phyloP scores from a whole-genome alignment of 2,329 filamentous ascomycete species.

The Ceratocystiopsis brevicomis region DNA sequence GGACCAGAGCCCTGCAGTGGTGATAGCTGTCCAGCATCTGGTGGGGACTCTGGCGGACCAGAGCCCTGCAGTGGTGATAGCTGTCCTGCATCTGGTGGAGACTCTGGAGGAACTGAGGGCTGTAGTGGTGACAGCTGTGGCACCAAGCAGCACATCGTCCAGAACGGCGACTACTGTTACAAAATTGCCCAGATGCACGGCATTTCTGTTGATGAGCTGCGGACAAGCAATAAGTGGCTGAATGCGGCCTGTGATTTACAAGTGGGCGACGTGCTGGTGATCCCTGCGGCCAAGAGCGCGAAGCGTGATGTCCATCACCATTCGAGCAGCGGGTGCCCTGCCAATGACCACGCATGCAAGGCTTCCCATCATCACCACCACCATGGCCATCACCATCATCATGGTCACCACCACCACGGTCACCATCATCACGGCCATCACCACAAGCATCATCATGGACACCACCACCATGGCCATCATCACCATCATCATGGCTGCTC shows the following conservation, averaged over 20 bases:
- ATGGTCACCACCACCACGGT: background rate
- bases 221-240: slow-evolving; percentile 4
- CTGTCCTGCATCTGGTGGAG: background rate
- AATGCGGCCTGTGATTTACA: background rate
- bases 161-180: slow-evolving; percentile 2
- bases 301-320: slow-evolving; percentile 5
- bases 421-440: slow-evolving; percentile 1
- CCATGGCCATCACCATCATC: background rate
- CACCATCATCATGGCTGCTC: background rate
- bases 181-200: slow-evolving; percentile 3
- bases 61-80: background rate
- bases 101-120: background rate
- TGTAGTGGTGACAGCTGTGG: too few species aligned
- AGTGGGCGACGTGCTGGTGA: slow-evolving; percentile 3
- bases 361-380: background rate
- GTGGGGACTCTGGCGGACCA: background rate
- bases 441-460: background rate
- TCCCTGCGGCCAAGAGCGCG: background rate
- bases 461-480: slow-evolving; percentile 1
- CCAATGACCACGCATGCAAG: too few species aligned
- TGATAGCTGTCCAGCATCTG: background rate
- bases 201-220: slow-evolving; percentile 4
- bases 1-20: background rate
- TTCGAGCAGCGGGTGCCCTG: background rate
- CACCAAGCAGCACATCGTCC: slow-evolving; percentile 1